phyloP scores from a whole-genome alignment of 768 basidiomycete species.

The Rhizopogon vinicolor region DNA sequence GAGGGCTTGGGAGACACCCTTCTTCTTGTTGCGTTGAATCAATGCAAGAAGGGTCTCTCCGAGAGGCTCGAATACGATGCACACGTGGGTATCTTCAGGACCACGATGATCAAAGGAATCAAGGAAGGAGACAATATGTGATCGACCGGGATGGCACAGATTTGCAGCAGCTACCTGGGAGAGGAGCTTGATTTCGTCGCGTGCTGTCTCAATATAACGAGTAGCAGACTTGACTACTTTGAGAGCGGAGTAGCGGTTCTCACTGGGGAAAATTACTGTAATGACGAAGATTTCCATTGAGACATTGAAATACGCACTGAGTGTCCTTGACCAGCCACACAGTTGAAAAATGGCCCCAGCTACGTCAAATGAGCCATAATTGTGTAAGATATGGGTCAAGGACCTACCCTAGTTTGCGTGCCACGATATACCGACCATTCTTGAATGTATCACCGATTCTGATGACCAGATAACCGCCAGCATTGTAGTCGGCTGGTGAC shows the following conservation, averaged over 20 bases:
- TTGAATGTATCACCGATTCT: conserved; percentile 83
- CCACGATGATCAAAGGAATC: conserved; percentile 83
- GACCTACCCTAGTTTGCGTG: conserved; percentile 83
- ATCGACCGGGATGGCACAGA: conserved; percentile 72
- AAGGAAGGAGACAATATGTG: conserved; percentile 83
- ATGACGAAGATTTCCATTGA: background rate
- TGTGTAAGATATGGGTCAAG: background rate
- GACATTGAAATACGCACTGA: conserved; percentile 44
- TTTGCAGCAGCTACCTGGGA: conserved; percentile 67
- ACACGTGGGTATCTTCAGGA: conserved; percentile 73
- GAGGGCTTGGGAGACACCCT: conserved; percentile 75
- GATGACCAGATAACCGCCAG: conserved; percentile 77
- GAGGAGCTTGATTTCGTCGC: conserved; percentile 93
- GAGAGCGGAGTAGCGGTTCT: conserved; percentile 77
- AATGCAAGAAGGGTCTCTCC: conserved; percentile 75
- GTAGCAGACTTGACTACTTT: conserved; percentile 95
- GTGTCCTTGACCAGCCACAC: conserved; percentile 87
- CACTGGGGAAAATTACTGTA: conserved; percentile 36
- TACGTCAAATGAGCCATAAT: conserved; percentile 24
- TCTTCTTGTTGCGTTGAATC: conserved; percentile 75
- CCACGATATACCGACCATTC: conserved; percentile 76
- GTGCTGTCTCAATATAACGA: conserved; percentile 93
- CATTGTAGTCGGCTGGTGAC: conserved; percentile 78
- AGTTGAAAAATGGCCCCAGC: conserved; percentile 95
- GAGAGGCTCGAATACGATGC: conserved; percentile 87